Base-by-base conservation (phyloP, 1,284 basidiomycete species). In the Leccinum subfulvum region DNA sequence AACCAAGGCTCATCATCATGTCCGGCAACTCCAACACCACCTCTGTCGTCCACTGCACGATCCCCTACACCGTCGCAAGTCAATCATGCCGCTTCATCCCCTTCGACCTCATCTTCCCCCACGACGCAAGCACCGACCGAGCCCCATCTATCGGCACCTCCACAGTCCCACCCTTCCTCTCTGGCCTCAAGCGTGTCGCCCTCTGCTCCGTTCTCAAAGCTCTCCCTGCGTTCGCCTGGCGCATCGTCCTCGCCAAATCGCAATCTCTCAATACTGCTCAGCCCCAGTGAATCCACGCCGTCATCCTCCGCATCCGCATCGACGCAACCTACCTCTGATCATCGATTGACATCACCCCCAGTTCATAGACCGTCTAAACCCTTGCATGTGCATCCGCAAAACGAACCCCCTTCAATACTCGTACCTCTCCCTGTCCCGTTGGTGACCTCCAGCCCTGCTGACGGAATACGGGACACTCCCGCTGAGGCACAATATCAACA, bases 191-290 rank as follows among this genome's bases (percentile, higher is more conserved):
- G 65, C 3, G 62, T 68, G 14, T 80, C 79, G 0, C 78, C 79
- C 10, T 79, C 78, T 1, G 65, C 66, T 13, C 66, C 76, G n/a
- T 79, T 79, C 62, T 76, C 79, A 47, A 79, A 74, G 58, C 70
- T 80, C 37, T 78, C 73, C 8, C 52, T 79, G 26, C 68, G 76
- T 55, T 75, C 75, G 3, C 75, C 78, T 9, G 67, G 69, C 28
- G 62, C 55, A 51, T 61, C 56, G 44, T 65, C 64, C 37, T 62
- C 59, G n/a, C 49, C 56, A 11, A 49, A 60, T 59, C 56, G 57
- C 11, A 49, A 60, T 53, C 56, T 64, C 0, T 66, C 70, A 4
- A 49, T 58, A 4, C 14, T 65, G 33, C 56, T 61, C 30, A 41
- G 55, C 16, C 57, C 61, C 10, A 58, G 47, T 18, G 71, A 65